These are phyloP conservation scores for Magnusiomyces clavatus DNA, from an alignment of 1,139 yeast genomes.

Conservation along the genomic window DNA sequence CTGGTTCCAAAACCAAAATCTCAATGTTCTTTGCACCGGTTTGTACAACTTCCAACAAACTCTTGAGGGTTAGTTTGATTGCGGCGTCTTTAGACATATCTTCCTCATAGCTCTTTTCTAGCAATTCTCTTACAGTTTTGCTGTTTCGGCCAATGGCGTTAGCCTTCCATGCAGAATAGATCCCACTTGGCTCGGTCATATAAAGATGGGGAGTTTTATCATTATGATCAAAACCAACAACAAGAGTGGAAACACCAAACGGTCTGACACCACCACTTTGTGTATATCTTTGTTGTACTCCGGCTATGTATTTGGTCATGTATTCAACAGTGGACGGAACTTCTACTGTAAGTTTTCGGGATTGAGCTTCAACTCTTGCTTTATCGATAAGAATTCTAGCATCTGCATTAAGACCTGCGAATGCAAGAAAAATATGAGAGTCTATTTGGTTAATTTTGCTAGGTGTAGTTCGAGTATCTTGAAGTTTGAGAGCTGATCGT, in stretches of 20 bases:
- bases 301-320: constrained; percentile 89
- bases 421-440: constrained; percentile 83
- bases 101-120: constrained; percentile 83
- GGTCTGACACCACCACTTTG: constrained; percentile 97
- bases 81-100: constrained; percentile 68
- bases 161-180: constrained; percentile 98
- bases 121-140: constrained; percentile 89
- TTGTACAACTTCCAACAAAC: constrained; percentile 91
- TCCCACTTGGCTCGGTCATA: constrained; percentile 97
- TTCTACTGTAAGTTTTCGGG: constrained; percentile 88
- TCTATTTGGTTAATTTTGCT: constrained; percentile 89
- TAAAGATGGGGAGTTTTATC: constrained; percentile 75
- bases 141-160: constrained; percentile 94
- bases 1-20: constrained; percentile 77
- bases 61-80: constrained; percentile 72
- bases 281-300: constrained; percentile 95
- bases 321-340: constrained; percentile 92
- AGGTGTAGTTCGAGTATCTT: constrained; percentile 94
- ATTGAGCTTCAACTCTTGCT: constrained; percentile 95
- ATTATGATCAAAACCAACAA: constrained; percentile 91
- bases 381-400: constrained; percentile 91
- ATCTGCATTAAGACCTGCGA: constrained; percentile 97
- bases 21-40: constrained; percentile 97
- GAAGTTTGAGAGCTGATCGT: constrained; percentile 88
- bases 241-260: constrained; percentile 87